These are phyloP conservation scores for Metarhizium brunneum DNA, from an alignment of 2,329 filamentous ascomycete species.

Conservation along the genomic window DNA sequence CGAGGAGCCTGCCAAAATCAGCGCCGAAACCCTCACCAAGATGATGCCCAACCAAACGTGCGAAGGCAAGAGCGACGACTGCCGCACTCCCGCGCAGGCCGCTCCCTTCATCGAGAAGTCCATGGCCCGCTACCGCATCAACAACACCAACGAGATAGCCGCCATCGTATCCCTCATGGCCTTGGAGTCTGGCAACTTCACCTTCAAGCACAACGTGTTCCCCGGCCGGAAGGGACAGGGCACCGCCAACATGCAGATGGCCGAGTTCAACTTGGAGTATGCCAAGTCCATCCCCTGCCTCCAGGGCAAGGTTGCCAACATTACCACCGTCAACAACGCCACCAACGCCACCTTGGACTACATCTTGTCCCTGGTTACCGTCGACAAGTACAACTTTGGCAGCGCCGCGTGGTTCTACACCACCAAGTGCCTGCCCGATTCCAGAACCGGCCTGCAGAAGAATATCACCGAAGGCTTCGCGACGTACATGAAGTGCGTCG, in stretches of 20 bases:
- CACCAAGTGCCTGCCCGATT: constrained; percentile 16
- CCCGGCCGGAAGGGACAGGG: constrained; percentile 58
- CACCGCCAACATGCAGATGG: constrained; percentile 49
- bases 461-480: constrained; percentile 32
- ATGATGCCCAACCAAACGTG: constrained; percentile 53
- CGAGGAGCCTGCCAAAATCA: not conserved
- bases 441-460: constrained; percentile 17
- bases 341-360: constrained; percentile 24
- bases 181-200: constrained; percentile 61
- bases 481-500: constrained; percentile 40
- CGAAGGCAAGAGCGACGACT: constrained; percentile 41
- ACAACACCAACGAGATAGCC: constrained; percentile 50
- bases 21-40: constrained; percentile 31
- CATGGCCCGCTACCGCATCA: constrained; percentile 49
- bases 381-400: constrained; percentile 45
- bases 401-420: constrained; percentile 41
- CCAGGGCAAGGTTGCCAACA: constrained; percentile 20
- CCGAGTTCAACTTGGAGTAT: constrained; percentile 35
- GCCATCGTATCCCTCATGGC: constrained; percentile 62
- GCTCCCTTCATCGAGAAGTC: constrained; percentile 45
- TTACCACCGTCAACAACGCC: constrained; percentile 17
- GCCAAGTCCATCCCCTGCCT: constrained; percentile 34
- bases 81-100: constrained; percentile 54
- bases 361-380: constrained; percentile 34
- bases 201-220: constrained; percentile 58